Evolutionary conservation across 148 eudicot genomes (phyloP).

Genomic region (Talinum fruticosum): DNA sequence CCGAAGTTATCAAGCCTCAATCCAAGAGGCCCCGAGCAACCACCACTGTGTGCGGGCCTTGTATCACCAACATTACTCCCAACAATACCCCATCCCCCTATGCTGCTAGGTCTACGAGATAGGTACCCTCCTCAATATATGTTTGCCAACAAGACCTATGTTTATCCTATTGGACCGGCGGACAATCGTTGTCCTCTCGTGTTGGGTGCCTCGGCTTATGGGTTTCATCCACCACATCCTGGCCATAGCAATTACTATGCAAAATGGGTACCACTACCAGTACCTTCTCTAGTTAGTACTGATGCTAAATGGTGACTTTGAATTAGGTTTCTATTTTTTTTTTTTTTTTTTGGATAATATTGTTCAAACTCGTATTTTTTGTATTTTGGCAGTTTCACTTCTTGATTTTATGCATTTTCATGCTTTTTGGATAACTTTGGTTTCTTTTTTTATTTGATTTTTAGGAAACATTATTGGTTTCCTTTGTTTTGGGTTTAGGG

Average conservation of each 20-base stretch:
- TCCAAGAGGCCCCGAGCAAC: conserved; percentile 89
- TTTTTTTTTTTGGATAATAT: too few species aligned
- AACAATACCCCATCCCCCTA: conserved; percentile 51
- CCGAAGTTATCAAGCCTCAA: conserved; percentile 87
- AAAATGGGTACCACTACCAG: conserved; percentile 82
- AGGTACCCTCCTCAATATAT: conserved; percentile 70
- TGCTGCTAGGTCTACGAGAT: conserved; percentile 54
- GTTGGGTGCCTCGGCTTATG: conserved; percentile 59
- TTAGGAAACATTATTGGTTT: too few species aligned
- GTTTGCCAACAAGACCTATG: conserved; percentile 76
- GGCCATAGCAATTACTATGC: conserved; percentile 83
- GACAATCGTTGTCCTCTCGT: conserved; percentile 57
- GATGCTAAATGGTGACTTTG: conserved; percentile 51
- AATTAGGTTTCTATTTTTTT: too few species aligned
- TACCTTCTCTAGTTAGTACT: conserved; percentile 75
- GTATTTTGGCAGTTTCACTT: too few species aligned
- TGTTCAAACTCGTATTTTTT: too few species aligned
- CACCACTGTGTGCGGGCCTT: conserved; percentile 51
- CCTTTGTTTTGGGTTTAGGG: too few species aligned
- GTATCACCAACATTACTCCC: conserved; percentile 42
- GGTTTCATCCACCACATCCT: conserved; percentile 39
- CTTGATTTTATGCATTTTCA: too few species aligned
- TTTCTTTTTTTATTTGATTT: too few species aligned
- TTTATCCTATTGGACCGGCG: too few species aligned
- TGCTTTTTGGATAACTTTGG: too few species aligned